Evolutionary conservation across 1,284 basidiomycete genomes (phyloP).

Genomic region (Fomitopsis pinicola): DNA sequence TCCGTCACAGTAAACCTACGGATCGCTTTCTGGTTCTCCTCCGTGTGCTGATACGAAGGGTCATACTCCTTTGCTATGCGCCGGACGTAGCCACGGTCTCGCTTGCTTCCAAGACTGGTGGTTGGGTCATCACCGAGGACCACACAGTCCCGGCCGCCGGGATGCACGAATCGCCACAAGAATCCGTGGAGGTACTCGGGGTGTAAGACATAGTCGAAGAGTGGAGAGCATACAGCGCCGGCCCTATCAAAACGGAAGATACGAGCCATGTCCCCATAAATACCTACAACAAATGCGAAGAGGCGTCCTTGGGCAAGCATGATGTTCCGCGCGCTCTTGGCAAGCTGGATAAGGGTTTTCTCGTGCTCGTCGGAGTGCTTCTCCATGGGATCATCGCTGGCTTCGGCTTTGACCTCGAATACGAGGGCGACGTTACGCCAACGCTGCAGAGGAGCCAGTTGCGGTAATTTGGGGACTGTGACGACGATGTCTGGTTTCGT

Average conservation of each 20-base stretch:
- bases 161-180: conserved; percentile 14
- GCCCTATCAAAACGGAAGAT: conserved; percentile 15
- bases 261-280: conserved; percentile 15
- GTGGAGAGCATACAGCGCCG: conserved; percentile 3
- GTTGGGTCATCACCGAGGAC: conserved; percentile 12
- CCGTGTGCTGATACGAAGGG: background rate
- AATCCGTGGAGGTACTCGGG: conserved; percentile 8
- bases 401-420: background rate
- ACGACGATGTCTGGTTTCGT: background rate
- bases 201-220: conserved; percentile 4
- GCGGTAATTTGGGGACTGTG: background rate
- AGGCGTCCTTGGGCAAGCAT: conserved; percentile 9
- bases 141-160: background rate
- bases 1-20: background rate
- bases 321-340: conserved; percentile 9
- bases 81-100: background rate
- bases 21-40: background rate
- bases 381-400: background rate
- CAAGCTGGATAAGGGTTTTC: conserved; percentile 3
- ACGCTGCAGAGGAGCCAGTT: background rate
- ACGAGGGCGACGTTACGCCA: background rate
- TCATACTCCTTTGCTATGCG: background rate
- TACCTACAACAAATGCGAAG: conserved; percentile 7
- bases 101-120: background rate
- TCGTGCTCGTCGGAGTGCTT: background rate